Evolutionary conservation across 148 eudicot genomes (phyloP), one percentile per base, ranked within the genome.

Genomic region (Arbutus unedo): DNA sequence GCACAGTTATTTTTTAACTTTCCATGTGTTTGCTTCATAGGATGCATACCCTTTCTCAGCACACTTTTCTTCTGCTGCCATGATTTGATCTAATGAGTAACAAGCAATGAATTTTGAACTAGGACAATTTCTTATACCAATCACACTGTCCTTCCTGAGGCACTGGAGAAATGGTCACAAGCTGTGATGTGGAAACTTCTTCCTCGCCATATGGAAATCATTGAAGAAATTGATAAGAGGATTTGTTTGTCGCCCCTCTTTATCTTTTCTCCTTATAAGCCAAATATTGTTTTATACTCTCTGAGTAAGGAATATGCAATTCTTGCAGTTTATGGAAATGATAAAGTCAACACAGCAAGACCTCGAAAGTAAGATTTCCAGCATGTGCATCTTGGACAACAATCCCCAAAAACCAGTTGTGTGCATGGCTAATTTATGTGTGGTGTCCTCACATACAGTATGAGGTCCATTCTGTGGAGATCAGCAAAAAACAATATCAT

Each of bases 121-220:
- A 96, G 99, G 92, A 95, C 98, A 67, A 87, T 96, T 88, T 95
- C 99, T 73, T 97, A 94, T 83, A 97, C 99, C 87, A 97, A 94
- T 88, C 99, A 97, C 86, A 94, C 99, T 5, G 99, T 97, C 82
- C 99, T 97, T 55, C 99, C 99, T 74, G 99, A 97, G 84, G 99
- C 99, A 79, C 89, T 97, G 77, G 99, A 97, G 84, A 97, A 94
- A 89, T 94, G 98, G 98, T 93, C 99, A 59, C 97, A 94, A 86
- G 72, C 90, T 57, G 97, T 94, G 25, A 93, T 97, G 99, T 89
- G 94, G 93, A 97, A 97, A 90, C 99, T 97, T 88, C 99, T 97
- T 76, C 99, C 99, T 25, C 98, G 98, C 75, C 99, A 94, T 85
- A 94, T 94, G 97, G 98, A 97, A 88, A 93, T 97, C 83, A 94